phyloP scores from a whole-genome alignment of 306 rosid genomes.

The Vigna mungo region DNA sequence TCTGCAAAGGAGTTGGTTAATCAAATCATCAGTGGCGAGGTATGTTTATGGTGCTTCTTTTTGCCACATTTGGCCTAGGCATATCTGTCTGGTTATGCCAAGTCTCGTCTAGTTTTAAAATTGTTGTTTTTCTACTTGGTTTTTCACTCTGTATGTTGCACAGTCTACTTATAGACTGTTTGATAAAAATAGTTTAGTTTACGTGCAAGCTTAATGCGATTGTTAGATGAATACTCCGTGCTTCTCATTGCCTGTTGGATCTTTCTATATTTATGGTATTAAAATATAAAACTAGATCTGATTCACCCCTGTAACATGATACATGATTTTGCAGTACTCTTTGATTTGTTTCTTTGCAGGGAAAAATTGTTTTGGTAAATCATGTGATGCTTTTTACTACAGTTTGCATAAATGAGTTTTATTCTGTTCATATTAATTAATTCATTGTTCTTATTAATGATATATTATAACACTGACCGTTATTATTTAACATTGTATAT shows the following conservation, averaged over 20 bases:
- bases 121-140: background rate
- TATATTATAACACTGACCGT: background rate
- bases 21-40: conserved; percentile 93
- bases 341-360: conserved; percentile 12
- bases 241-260: conserved; percentile 14
- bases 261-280: background rate
- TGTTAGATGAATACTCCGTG: background rate
- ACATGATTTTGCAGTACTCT: background rate
- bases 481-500: background rate
- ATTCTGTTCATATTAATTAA: background rate
- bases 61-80: conserved; percentile 48
- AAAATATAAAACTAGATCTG: background rate
- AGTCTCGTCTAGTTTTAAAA: conserved; percentile 10
- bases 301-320: background rate
- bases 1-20: conserved; percentile 84
- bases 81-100: conserved; percentile 39
- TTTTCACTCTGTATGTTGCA: background rate
- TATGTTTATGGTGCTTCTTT: conserved; percentile 49
- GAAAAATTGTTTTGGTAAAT: conserved; percentile 5
- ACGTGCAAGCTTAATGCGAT: conserved; percentile 17
- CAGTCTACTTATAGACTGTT: background rate
- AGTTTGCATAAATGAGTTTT: background rate
- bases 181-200: conserved; percentile 10
- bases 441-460: background rate
- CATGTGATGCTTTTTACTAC: background rate